These are phyloP conservation scores for Pyrus pyrifolia DNA, from an alignment of 306 rosid genomes.

Conservation along the genomic window DNA sequence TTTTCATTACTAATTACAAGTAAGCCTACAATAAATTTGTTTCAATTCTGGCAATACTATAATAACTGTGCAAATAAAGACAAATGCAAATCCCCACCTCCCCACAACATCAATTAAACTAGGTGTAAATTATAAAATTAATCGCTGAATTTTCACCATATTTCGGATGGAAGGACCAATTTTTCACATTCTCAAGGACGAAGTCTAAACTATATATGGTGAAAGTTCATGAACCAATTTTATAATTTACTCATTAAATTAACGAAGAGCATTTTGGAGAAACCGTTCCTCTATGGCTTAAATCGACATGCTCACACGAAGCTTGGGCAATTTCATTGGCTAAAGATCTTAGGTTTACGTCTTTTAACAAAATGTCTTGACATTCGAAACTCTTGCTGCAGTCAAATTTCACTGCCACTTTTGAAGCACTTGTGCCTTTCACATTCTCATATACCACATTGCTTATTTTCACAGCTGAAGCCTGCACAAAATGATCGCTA, in stretches of 20 bases:
- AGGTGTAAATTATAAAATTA: too few species aligned
- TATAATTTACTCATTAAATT: neutral
- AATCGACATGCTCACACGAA: constrained; percentile 41
- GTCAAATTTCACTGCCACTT: constrained; percentile 51
- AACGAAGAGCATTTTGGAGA: constrained; percentile 38
- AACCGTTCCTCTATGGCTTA: constrained; percentile 25
- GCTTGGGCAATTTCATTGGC: constrained; percentile 23
- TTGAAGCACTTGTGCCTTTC: constrained; percentile 68
- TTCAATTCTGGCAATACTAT: neutral
- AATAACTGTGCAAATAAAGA: neutral
- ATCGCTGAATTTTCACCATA: too few species aligned
- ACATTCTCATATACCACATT: constrained; percentile 47
- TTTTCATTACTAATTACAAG: neutral
- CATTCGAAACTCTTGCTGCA: constrained; percentile 54
- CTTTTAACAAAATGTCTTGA: constrained; percentile 27
- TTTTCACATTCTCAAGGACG: too few species aligned
- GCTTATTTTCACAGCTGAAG: constrained; percentile 56
- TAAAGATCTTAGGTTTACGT: constrained; percentile 30
- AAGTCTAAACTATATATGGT: neutral
- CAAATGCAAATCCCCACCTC: too few species aligned
- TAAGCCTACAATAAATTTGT: neutral
- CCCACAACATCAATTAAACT: too few species aligned
- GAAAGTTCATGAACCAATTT: neutral
- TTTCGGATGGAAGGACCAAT: too few species aligned
- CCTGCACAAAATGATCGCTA: constrained; percentile 11